Evolutionary conservation across 1,139 yeast species (phyloP).

Genomic region (Arxiozyma slooffiae): DNA sequence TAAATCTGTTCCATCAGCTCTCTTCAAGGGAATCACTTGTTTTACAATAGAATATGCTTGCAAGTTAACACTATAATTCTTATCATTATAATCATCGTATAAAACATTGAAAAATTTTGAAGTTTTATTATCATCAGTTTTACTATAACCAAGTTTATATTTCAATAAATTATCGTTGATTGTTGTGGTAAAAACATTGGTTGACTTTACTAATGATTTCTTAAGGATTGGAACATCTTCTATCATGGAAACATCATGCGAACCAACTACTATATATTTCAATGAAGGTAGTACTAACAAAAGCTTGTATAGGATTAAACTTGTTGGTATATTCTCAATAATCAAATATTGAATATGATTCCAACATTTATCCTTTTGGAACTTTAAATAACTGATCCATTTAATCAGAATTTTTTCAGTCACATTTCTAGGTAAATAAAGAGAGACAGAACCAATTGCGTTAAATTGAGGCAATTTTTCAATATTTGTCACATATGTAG

Average conservation of each 20-base stretch:
- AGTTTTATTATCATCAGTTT: too few relatives aligned
- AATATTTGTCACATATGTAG: background rate
- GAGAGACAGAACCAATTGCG: background rate
- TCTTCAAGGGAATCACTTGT: background rate
- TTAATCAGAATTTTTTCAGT: constrained; percentile 3
- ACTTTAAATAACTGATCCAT: constrained; percentile 10
- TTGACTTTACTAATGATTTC: background rate
- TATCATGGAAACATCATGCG: background rate
- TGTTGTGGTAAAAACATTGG: too few relatives aligned
- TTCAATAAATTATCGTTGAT: background rate
- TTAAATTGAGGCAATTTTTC: background rate
- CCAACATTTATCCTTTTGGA: constrained; percentile 8
- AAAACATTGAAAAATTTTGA: too few relatives aligned
- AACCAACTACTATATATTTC: constrained; percentile 2
- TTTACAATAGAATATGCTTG: background rate
- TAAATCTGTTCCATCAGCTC: background rate
- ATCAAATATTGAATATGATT: constrained; percentile 3
- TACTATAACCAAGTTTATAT: too few relatives aligned
- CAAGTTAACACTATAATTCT: background rate
- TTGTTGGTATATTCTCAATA: constrained; percentile 9
- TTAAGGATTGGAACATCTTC: background rate
- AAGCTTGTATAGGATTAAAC: constrained; percentile 9
- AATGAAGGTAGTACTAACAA: constrained; percentile 9
- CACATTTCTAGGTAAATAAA: background rate
- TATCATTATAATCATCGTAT: background rate